phyloP scores from a whole-genome alignment of 2,329 filamentous ascomycete species.

The Penicillium sp. region DNA sequence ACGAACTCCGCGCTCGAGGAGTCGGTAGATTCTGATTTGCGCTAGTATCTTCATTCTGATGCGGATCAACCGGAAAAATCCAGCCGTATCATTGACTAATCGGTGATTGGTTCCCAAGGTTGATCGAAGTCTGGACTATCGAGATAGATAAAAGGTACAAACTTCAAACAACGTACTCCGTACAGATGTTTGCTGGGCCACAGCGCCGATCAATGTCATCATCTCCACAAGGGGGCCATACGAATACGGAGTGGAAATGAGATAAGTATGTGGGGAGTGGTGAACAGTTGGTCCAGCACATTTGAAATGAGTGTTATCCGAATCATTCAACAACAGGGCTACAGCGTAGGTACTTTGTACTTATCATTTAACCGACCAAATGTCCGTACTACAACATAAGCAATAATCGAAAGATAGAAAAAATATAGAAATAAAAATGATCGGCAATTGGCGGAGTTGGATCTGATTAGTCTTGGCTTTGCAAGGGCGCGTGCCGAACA shows the following conservation, averaged over 20 bases:
- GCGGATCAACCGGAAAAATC: not conserved
- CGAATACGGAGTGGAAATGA: not conserved
- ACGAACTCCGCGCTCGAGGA: too few species aligned
- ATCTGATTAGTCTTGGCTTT: not conserved
- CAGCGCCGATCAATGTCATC: not conserved
- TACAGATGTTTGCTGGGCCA: not conserved
- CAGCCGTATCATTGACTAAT: not conserved
- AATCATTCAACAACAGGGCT: not conserved
- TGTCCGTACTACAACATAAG: constrained; percentile 2
- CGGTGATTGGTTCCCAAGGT: too few species aligned
- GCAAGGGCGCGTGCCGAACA: not conserved
- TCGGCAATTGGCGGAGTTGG: not conserved
- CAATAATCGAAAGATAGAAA: not conserved
- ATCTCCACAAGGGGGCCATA: not conserved
- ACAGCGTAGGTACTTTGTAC: too few species aligned
- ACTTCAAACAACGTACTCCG: too few species aligned
- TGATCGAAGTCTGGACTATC: too few species aligned
- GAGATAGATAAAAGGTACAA: too few species aligned
- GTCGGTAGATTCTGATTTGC: not conserved
- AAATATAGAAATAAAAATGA: not conserved
- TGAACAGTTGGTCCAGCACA: too few species aligned
- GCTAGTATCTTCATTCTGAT: not conserved
- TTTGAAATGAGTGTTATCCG: too few species aligned
- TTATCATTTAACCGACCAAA: constrained; percentile 4
- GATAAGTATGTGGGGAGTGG: too few species aligned